phyloP scores from a whole-genome alignment of 768 basidiomycete species.

The Lentinula raphanica region DNA sequence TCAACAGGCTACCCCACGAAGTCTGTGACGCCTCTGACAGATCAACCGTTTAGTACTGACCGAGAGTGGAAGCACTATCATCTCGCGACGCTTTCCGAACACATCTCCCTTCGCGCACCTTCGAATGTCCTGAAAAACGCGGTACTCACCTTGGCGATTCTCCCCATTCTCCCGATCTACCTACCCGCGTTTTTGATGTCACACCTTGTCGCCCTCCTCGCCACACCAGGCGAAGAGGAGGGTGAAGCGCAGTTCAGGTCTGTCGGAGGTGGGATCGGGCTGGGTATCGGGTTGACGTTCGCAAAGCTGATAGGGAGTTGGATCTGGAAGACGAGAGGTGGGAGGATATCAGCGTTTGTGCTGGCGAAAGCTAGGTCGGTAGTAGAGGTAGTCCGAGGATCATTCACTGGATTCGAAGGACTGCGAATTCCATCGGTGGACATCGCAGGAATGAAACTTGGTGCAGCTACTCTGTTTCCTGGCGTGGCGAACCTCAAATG shows the following conservation, averaged over 20 bases:
- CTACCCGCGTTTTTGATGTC: conserved; percentile 56
- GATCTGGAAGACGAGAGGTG: neutral
- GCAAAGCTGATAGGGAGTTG: neutral
- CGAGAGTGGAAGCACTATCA: conserved; percentile 11
- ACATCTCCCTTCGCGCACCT: conserved; percentile 17
- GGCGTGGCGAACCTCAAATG: neutral
- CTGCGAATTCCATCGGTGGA: neutral
- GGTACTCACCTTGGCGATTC: conserved; percentile 29
- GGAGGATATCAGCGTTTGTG: neutral
- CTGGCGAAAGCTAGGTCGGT: neutral
- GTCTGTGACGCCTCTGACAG: neutral
- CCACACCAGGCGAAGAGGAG: conserved; percentile 53
- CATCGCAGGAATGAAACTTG: neutral
- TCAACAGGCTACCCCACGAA: neutral
- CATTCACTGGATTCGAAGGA: neutral
- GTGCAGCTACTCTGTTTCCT: neutral
- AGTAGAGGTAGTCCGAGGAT: neutral
- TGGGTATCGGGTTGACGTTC: conserved; percentile 13
- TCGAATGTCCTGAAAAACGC: conserved; percentile 23
- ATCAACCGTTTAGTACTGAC: neutral
- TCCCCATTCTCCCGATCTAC: conserved; percentile 44
- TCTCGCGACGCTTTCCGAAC: conserved; percentile 7
- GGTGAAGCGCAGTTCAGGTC: conserved; percentile 68
- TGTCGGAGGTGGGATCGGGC: conserved; percentile 45
- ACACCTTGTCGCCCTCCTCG: conserved; percentile 36